A percentile compares a stretch with the other conserved stretches of the same genome.
These are phyloP conservation scores for Erodium texanum DNA, from an alignment of 441 rosid genomes.

Conservation along the genomic window DNA sequence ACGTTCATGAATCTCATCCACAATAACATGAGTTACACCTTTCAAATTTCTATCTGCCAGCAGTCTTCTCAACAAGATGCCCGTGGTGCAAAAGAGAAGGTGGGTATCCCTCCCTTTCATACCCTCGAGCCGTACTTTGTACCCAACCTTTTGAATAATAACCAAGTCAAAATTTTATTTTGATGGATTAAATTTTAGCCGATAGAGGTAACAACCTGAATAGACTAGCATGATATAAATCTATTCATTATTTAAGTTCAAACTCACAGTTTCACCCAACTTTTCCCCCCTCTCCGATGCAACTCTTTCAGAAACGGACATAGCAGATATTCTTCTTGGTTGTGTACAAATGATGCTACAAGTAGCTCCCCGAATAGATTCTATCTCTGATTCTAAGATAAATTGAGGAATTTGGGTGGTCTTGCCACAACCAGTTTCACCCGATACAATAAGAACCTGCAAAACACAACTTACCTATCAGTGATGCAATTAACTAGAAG, in stretches of 20 bases:
- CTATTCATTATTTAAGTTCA: background rate
- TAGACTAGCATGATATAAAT: background rate
- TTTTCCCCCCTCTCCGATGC: conserved; percentile 94
- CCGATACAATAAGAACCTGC: conserved; percentile 88
- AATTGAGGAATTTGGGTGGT: conserved; percentile 98
- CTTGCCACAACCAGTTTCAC: conserved; percentile 99
- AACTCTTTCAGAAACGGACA: conserved; percentile 93
- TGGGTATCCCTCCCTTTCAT: conserved; percentile 91
- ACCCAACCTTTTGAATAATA: conserved; percentile 83
- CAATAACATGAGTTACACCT: conserved; percentile 94
- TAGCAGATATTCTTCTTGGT: conserved; percentile 96
- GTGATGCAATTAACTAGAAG: background rate
- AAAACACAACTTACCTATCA: conserved; percentile 11
- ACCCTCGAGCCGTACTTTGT: conserved; percentile 96
- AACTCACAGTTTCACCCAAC: conserved; percentile 86
- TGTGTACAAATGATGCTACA: conserved; percentile 95
- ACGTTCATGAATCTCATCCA: conserved; percentile 97
- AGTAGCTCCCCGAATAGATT: conserved; percentile 92
- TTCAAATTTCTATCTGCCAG: conserved; percentile 78
- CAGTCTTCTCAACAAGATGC: conserved; percentile 79
- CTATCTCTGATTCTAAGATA: conserved; percentile 88
- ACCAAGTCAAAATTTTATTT: background rate
- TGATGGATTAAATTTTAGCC: conserved; percentile 23
- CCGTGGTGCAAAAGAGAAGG: conserved; percentile 92
- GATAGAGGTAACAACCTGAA: background rate